A percentile compares a stretch with the other conserved stretches of the same genome.
phyloP scores from a whole-genome alignment of 352 stramenopile genomes.

The Pythium dissotocum region DNA sequence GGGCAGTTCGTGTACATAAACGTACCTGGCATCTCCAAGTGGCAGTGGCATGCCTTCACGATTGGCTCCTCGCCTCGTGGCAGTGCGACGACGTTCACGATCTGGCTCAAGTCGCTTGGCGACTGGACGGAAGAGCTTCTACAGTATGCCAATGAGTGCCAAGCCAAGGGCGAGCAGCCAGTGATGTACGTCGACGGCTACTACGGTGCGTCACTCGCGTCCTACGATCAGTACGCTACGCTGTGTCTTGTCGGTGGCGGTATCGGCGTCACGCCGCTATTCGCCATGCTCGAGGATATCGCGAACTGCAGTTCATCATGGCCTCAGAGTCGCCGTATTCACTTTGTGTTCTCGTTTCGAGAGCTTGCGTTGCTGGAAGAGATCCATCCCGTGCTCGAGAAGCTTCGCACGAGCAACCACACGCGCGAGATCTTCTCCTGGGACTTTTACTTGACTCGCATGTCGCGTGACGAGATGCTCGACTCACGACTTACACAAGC shows the following conservation, averaged over 20 bases:
- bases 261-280: conserved; percentile 46
- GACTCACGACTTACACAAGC: conserved; percentile 13
- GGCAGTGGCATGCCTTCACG: conserved; percentile 56
- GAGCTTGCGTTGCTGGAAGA: conserved; percentile 40
- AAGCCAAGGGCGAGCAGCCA: conserved; percentile 18
- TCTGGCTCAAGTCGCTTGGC: conserved; percentile 45
- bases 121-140: conserved; percentile 39
- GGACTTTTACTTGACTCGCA: conserved; percentile 30
- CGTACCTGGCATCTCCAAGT: conserved; percentile 42
- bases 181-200: conserved; percentile 45
- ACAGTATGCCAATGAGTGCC: conserved; percentile 37
- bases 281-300: conserved; percentile 44
- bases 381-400: conserved; percentile 27
- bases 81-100: conserved; percentile 31
- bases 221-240: conserved; percentile 31
- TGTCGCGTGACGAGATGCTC: conserved; percentile 16
- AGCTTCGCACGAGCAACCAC: conserved; percentile 5
- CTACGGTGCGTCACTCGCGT: conserved; percentile 39
- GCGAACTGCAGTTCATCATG: conserved; percentile 47
- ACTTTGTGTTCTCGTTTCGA: conserved; percentile 33
- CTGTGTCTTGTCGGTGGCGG: conserved; percentile 32
- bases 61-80: conserved; percentile 42
- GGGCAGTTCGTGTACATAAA: conserved; percentile 53
- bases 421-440: conserved; percentile 26
- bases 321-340: conserved; percentile 33